A percentile compares a stretch with the other conserved stretches of the same genome.
phyloP scores from a whole-genome alignment of 371 early-diverging fungal genomes.

The Mortierella sp. region DNA sequence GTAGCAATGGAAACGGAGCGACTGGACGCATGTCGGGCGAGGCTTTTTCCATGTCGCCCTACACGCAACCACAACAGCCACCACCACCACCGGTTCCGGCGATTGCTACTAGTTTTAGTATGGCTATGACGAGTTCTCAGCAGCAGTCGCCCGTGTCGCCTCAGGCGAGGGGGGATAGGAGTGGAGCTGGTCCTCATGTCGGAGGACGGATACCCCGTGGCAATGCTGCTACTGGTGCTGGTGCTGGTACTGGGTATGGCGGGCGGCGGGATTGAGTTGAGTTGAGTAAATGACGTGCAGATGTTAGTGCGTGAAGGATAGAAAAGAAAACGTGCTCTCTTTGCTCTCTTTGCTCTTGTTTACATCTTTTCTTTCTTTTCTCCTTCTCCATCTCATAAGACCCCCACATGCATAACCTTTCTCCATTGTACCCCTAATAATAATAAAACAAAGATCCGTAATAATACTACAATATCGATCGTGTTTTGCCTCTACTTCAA shows the following conservation, averaged over 20 bases:
- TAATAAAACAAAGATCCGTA: too few species aligned
- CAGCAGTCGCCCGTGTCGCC: background rate
- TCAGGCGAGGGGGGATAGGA: too few species aligned
- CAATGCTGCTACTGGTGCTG: too few species aligned
- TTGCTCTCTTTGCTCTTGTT: conserved; percentile 3
- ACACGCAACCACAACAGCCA: background rate
- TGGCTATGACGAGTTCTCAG: background rate
- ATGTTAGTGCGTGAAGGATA: background rate
- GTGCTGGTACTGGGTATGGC: too few species aligned
- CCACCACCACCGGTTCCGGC: background rate
- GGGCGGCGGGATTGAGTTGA: too few species aligned
- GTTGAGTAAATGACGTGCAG: background rate
- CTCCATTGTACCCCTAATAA: too few species aligned
- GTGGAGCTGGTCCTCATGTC: background rate
- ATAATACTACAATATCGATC: too few species aligned
- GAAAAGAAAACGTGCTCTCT: background rate
- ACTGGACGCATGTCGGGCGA: background rate
- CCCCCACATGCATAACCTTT: background rate
- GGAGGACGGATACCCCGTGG: background rate
- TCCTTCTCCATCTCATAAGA: background rate
- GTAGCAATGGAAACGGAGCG: background rate
- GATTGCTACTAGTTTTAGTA: too few species aligned
- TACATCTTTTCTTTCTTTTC: background rate
- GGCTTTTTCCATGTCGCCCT: background rate
- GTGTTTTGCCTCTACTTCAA: too few species aligned